Evolutionary conservation across 176 grass and related monocot genomes (phyloP).

Genomic region (Neostapfia colusana): DNA sequence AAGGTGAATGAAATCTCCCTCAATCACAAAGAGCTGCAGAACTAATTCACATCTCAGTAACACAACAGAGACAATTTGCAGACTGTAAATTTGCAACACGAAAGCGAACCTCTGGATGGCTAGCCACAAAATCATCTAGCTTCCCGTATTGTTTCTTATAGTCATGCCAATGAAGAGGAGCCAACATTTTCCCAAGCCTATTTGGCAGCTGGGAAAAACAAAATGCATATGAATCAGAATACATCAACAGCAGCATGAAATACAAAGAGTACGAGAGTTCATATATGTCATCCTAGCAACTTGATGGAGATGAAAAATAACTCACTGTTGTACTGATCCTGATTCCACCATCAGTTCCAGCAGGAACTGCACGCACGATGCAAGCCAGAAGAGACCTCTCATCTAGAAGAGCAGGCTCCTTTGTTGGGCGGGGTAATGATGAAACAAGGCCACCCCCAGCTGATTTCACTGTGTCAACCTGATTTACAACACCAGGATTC

Average conservation of each 20-base stretch:
- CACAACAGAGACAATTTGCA: neutral
- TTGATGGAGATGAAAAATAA: slow-evolving; percentile 14
- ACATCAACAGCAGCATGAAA: neutral
- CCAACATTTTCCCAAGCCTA: slow-evolving; percentile 94
- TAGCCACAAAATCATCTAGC: slow-evolving; percentile 95
- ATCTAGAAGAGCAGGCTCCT: slow-evolving; percentile 73
- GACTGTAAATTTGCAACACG: slow-evolving; percentile 1
- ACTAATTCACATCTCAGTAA: slow-evolving; percentile 10
- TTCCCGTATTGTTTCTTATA: slow-evolving; percentile 94
- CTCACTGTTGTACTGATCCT: slow-evolving; percentile 93
- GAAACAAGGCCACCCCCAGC: slow-evolving; percentile 33
- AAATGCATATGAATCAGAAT: slow-evolving; percentile 21
- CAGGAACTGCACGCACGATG: slow-evolving; percentile 93
- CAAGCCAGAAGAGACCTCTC: slow-evolving; percentile 88
- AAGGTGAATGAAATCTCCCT: slow-evolving; percentile 93
- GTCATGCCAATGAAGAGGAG: slow-evolving; percentile 98
- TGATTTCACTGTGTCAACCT: slow-evolving; percentile 27
- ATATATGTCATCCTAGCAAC: neutral
- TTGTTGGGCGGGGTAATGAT: slow-evolving; percentile 30
- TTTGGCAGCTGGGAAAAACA: slow-evolving; percentile 75
- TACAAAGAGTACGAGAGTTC: slow-evolving; percentile 2
- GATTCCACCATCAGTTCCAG: slow-evolving; percentile 67
- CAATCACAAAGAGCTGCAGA: slow-evolving; percentile 93
- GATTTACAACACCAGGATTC: slow-evolving; percentile 45
- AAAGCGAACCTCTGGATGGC: slow-evolving; percentile 73